Evolutionary conservation across 768 basidiomycete species (phyloP), one percentile per base, ranked within the genome.

Genomic region (Amanita pallidorosea): DNA sequence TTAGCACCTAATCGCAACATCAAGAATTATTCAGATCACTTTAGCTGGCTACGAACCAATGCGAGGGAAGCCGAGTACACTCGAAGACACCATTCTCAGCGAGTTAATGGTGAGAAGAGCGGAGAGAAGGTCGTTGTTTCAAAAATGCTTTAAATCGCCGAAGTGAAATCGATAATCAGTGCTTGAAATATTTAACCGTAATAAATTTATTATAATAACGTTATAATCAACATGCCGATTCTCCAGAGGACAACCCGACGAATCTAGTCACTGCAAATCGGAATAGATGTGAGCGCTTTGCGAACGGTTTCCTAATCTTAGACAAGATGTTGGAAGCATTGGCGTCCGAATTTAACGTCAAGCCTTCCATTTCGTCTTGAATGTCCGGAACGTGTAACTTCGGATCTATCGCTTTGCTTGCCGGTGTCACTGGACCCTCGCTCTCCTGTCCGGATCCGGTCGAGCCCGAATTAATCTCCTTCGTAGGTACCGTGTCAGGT

Each of bases 41-140:
- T 40, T 27, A 34, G 25, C 17, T 34, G 9, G 20, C 38, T 36
- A 65, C 69, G 50, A 58, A 81, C 88, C 91, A 68, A 94, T 92
- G 62, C 92, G 85, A 61, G 92, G 92, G 71, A 89, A 93, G 60
- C 92, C 92, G 60, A 94, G 81, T 58, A 93, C 87, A 63, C 87
- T 85, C 55, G 88, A 91, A 42, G 67, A 62, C 54, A 91, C 88
- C 87, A 91, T 85, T 61, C 61, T 74, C 50, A 44, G 37, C 61
- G 62, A 56, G 33, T 7, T 62, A 63, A 65, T 61, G 57, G 57
- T 59, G 55, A 56, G 58, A 56, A 53, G 17, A 31, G 56, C 54
- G 53, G 41, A 54, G 54, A 44, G 54, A 34, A 53, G 54, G 17
- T 2, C 3, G 49, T 54, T 52, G 54, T 59, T 56, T 55, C 54